Conservation (phyloP, 31 red algal species). For the Asparagopsis taxiformis region DNA sequence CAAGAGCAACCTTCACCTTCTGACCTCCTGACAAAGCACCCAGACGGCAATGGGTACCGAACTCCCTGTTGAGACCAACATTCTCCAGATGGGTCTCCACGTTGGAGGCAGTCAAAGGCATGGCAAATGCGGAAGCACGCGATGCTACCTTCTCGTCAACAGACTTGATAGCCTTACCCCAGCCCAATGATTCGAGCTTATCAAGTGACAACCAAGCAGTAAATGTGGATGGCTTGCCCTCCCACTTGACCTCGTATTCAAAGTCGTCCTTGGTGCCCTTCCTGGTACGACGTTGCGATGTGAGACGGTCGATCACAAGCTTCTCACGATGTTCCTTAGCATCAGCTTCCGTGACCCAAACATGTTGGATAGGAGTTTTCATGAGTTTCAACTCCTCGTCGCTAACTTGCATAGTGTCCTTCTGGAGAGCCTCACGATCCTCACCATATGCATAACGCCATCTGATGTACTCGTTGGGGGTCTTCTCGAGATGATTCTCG, state of each 20-base stretch:
- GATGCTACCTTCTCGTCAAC: slow-evolving; percentile 83
- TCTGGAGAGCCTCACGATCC: slow-evolving; percentile 59
- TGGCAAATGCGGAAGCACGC: slow-evolving; percentile 45
- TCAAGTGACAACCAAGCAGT: slow-evolving; percentile 61
- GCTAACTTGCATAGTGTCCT: slow-evolving; percentile 66
- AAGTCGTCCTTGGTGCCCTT: slow-evolving; percentile 80
- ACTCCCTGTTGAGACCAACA: slow-evolving; percentile 70
- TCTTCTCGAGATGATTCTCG: slow-evolving; percentile 80
- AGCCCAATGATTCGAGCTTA: slow-evolving; percentile 53
- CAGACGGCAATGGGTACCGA: slow-evolving; percentile 77
- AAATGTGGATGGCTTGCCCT: slow-evolving; percentile 54
- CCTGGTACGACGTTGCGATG: slow-evolving; percentile 43
- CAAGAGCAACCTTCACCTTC: slow-evolving; percentile 86
- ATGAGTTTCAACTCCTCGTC: slow-evolving; percentile 74
- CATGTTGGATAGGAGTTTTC: slow-evolving; percentile 56
- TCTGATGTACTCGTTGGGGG: slow-evolving; percentile 78
- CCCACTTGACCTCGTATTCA: slow-evolving; percentile 84
- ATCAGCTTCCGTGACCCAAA: slow-evolving; percentile 64
- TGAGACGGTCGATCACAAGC: slow-evolving; percentile 49
- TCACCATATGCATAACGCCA: slow-evolving; percentile 81
- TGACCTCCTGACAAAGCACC: slow-evolving; percentile 83
- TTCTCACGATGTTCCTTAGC: slow-evolving; percentile 56
- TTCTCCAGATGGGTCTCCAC: slow-evolving; percentile 86
- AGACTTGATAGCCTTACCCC: slow-evolving; percentile 67
- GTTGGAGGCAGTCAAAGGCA: slow-evolving; percentile 49